A percentile compares a stretch with the other conserved stretches of the same genome.
These are phyloP conservation scores for Dactylis glomerata DNA, from an alignment of 176 grass and related monocot genomes.

Conservation along the genomic window DNA sequence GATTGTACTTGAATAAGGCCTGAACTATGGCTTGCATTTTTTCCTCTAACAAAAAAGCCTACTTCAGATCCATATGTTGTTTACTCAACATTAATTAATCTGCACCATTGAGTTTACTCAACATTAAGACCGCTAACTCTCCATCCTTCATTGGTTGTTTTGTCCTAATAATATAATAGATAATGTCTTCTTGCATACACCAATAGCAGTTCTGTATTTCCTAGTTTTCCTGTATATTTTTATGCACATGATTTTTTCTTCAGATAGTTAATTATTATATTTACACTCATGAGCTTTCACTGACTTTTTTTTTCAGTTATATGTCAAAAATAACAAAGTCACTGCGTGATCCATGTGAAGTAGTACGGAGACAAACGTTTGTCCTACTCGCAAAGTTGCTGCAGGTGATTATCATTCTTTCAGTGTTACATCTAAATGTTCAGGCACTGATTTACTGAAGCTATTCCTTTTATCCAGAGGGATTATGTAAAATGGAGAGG, in stretches of 20 bases:
- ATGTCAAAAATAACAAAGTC: constrained; percentile 84
- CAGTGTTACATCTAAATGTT: neutral
- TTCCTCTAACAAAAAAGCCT: no score
- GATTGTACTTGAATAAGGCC: no score
- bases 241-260: neutral
- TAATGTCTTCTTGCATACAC: no score
- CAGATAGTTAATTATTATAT: constrained; percentile 1
- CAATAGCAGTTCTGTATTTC: no score
- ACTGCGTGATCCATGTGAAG: constrained; percentile 85
- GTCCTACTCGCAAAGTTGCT: constrained; percentile 71
- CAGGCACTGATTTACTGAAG: constrained; percentile 20
- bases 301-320: constrained; percentile 64
- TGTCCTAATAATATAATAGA: no score
- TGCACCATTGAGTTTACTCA: no score
- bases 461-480: constrained; percentile 58
- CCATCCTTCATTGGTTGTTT: no score
- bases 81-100: no score
- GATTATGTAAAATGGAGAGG: constrained; percentile 99
- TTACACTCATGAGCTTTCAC: constrained; percentile 16
- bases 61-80: no score
- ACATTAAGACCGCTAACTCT: no score
- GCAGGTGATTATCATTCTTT: constrained; percentile 54
- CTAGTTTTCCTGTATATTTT: no score
- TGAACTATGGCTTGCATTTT: no score
- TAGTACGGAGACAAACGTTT: constrained; percentile 96